A percentile compares a stretch with the other conserved stretches of the same genome.
phyloP scores from a whole-genome alignment of 129 eudicot species.

The Escallonia herrerae region DNA sequence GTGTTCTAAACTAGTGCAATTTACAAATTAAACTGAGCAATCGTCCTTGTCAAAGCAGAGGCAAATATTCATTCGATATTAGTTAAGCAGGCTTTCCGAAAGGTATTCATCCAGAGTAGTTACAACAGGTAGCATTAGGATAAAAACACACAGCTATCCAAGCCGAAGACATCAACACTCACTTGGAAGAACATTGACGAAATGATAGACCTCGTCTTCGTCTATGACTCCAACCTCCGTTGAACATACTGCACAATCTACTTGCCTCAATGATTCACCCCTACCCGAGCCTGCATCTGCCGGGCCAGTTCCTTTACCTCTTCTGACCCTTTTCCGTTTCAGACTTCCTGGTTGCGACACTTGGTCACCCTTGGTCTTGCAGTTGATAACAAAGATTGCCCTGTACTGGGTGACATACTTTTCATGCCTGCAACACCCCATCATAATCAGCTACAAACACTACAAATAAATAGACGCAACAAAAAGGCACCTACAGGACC shows the following conservation, averaged over 20 bases:
- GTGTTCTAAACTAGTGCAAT: too few relatives aligned
- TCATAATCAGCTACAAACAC: neutral
- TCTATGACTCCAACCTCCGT: conserved; percentile 85
- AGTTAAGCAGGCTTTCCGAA: neutral
- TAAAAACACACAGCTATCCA: neutral
- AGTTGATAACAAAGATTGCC: conserved; percentile 81
- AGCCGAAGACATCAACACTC: conserved; percentile 40
- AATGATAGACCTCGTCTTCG: conserved; percentile 88
- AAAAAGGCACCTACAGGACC: too few relatives aligned
- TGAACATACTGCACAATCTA: conserved; percentile 74
- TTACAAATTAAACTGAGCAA: too few relatives aligned
- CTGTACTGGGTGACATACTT: conserved; percentile 85
- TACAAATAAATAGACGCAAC: neutral
- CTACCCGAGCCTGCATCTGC: conserved; percentile 15
- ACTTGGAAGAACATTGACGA: conserved; percentile 77
- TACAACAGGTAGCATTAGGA: neutral
- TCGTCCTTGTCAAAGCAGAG: neutral
- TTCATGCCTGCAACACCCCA: conserved; percentile 65
- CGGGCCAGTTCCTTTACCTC: conserved; percentile 15
- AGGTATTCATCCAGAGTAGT: neutral
- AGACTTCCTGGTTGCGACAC: conserved; percentile 41
- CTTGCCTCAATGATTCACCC: conserved; percentile 40
- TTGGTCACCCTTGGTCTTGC: conserved; percentile 48
- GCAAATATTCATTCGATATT: neutral
- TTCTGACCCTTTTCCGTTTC: conserved; percentile 56